Base-by-base conservation (phyloP, 805 yeast species). In the Yamadazyma tumulicola region DNA sequence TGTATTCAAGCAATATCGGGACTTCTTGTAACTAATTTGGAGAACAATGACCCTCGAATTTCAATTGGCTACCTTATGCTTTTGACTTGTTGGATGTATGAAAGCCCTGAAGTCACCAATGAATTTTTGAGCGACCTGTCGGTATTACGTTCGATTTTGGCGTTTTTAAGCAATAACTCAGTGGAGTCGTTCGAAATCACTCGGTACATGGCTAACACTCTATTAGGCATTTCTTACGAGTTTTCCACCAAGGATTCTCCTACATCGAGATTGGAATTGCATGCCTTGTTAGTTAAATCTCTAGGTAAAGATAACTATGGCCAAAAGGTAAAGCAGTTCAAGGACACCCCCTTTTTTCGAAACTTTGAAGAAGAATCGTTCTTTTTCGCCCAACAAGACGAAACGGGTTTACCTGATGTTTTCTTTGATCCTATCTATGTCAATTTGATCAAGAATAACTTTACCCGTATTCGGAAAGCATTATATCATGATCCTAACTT, bases 321-420 rank as follows among this genome's bases (percentile, higher is more conserved):
- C 3, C 69, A 84, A 32, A 81, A 81, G 45, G 71, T 91, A 3
- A 76, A 77, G 32, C 86, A 84, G 50, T 79, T 93, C 47, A 77
- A 79, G 42, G 84, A 83, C 30, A 66, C 69, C 38, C 54, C 73
- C 0, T 49, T 60, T 5, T 77, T 87, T 48, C 67, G 73, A 7
- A 72, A 75, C 35, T 82, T 75, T 43, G 77, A 72, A n/a, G 72
- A 68, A 3, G 70, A 69, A 1, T 62, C 65, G 15, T 62, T 75
- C 18, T 55, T 75, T 16, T 63, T 67, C 12, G 75, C 80, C 2
- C 66, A 67, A 4, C 72, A 74, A 42, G 96, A 87, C 52, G 81
- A 78, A 2, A 79, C 95, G 1, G 98, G 98, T 1, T 69, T 91
- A 26, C 98, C 97, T 0, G 76, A 78, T 38, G 83, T 91, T 1